Percentiles rank a stretch among this genome's conserved stretches.
These are phyloP conservation scores for Paracoccidioides brasiliensis DNA, from an alignment of 2,329 filamentous ascomycete species.

Conservation along the genomic window DNA sequence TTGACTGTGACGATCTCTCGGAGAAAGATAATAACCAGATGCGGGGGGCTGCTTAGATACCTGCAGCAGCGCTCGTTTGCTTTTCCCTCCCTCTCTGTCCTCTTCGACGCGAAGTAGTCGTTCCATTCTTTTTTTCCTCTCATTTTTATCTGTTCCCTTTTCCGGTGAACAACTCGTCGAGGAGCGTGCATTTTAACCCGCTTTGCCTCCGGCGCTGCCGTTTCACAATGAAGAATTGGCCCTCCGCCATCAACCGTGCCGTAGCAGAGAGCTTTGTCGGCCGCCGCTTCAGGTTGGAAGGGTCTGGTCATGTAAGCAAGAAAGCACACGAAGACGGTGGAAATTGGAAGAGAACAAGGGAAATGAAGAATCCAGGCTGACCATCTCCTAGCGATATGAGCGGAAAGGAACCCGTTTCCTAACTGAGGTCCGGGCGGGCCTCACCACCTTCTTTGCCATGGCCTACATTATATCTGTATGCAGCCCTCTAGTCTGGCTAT, in stretches of 20 bases:
- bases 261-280: slow-evolving; percentile 56
- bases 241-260: slow-evolving; percentile 39
- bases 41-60: slow-evolving; percentile 17
- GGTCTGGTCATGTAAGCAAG: slow-evolving; percentile 60
- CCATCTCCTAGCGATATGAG: slow-evolving; percentile 45
- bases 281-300: slow-evolving; percentile 65
- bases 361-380: neutral
- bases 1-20: slow-evolving; percentile 14
- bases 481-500: neutral
- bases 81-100: slow-evolving; percentile 10
- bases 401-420: slow-evolving; percentile 65
- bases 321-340: neutral
- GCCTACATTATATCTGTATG: slow-evolving; percentile 66
- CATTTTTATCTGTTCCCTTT: neutral
- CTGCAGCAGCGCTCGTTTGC: slow-evolving; percentile 18
- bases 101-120: neutral
- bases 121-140: neutral
- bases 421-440: slow-evolving; percentile 69
- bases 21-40: slow-evolving; percentile 14
- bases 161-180: neutral
- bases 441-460: slow-evolving; percentile 71
- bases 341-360: neutral
- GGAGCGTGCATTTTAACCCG: neutral
- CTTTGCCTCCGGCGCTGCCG: neutral
- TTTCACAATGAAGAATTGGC: slow-evolving; percentile 24